A percentile compares a stretch with the other conserved stretches of the same genome.
phyloP scores from a whole-genome alignment of 164 flowering plant genomes.

The Pachysandra terminalis region DNA sequence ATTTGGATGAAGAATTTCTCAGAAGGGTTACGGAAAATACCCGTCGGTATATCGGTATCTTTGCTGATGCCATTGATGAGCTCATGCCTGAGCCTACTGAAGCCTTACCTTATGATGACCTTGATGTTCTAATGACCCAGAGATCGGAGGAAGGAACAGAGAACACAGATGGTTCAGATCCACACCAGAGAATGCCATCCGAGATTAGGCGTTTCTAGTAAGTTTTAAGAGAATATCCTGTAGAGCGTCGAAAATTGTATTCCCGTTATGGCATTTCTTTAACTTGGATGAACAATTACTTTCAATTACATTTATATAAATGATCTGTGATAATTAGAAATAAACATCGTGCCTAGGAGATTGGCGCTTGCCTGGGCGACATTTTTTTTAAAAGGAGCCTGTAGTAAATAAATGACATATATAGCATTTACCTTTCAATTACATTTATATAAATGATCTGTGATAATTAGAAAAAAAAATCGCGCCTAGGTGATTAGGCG shows the following conservation, averaged over 20 bases:
- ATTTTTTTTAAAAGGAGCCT: no score
- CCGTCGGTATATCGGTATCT: slow-evolving; percentile 68
- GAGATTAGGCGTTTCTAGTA: slow-evolving; percentile 90
- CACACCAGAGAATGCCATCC: slow-evolving; percentile 76
- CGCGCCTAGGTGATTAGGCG: no score
- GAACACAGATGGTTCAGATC: slow-evolving; percentile 63
- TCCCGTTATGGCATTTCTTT: no score
- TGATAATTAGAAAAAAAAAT: no score
- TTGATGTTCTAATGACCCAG: slow-evolving; percentile 87
- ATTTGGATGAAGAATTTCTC: slow-evolving; percentile 77
- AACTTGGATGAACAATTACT: no score
- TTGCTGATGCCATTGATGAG: slow-evolving; percentile 83
- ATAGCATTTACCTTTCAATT: no score
- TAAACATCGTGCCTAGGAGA: no score
- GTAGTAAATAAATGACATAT: no score
- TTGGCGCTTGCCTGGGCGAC: no score
- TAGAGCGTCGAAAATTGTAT: not conserved
- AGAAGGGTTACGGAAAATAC: slow-evolving; percentile 77
- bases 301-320: no score
- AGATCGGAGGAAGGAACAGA: slow-evolving; percentile 74
- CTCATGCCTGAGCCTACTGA: slow-evolving; percentile 88
- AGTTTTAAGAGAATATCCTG: slow-evolving; percentile 31
- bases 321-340: no score
- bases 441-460: no score
- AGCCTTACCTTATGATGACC: slow-evolving; percentile 79